Base-by-base conservation (phyloP, 768 basidiomycete genomes). In the Boletus fagicola region DNA sequence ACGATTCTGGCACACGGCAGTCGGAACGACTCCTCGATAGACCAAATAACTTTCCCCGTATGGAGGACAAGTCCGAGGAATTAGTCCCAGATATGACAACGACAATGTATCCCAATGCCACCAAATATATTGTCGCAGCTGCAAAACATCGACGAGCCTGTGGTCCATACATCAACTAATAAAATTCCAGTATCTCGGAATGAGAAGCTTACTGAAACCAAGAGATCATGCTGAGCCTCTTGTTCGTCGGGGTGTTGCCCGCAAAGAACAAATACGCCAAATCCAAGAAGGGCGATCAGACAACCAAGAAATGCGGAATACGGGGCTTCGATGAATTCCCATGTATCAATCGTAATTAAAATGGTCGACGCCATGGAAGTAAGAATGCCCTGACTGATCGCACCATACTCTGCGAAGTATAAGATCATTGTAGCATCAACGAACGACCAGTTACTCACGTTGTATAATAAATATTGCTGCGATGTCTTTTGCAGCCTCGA, bases 351-450 rank as follows among this genome's bases (percentile, higher is more conserved):
- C 30, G n/a, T 16, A 8, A 63, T 48, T 10, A 60, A 46, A 36
- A 46, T n/a, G 20, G 61, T 56, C 26, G 64, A 51, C 8, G 43
- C 58, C 36, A 60, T 26, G 24, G 51, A 57, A 20, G 20, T 30
- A 28, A 66, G 58, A 30, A 61, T 62, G 16, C 68, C 68, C 50
- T 69, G 68, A 3, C 53, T 54, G 31, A 67, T 57, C 20, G 72
- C 68, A 51, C 68, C 71, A 50, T 70, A 66, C 38, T 68, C 77
- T 77, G 38, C 13, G 26, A 40, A 33, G n/a, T 12, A 49, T 52
- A 46, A 56, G 30, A 51, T 39, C 3, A 18, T 30, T 16, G 24
- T 44, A n/a, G 13, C 18, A 53, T 22, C 31, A 42, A 35, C 20
- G 53, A 49, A 38, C 4, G 22, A 45, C 28, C 2, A 28, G 22